phyloP scores from a whole-genome alignment of 2,329 filamentous ascomycete genomes.

The Fusarium chuoi region DNA sequence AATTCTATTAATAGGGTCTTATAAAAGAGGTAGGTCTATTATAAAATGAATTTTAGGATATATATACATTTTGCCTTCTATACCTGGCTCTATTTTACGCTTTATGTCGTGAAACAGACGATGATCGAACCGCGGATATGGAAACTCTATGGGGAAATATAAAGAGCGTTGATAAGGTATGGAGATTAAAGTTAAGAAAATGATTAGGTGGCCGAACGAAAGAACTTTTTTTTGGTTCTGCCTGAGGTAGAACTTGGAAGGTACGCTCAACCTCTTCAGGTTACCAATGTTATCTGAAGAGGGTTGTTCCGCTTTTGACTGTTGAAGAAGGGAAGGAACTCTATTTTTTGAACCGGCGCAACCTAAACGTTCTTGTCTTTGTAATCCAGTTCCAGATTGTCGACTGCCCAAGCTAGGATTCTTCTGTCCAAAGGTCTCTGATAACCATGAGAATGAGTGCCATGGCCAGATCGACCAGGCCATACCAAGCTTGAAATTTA shows the following conservation, averaged over 20 bases:
- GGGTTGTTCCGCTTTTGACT: slow-evolving; percentile 18
- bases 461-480: background rate
- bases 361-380: slow-evolving; percentile 4
- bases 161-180: background rate
- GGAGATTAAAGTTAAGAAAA: background rate
- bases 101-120: slow-evolving; percentile 2
- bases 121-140: background rate
- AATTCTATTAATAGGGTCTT: no score
- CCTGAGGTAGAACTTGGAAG: background rate
- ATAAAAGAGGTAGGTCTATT: no score
- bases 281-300: background rate
- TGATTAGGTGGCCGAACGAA: background rate
- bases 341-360: background rate
- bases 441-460: background rate
- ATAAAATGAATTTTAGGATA: no score
- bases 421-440: background rate
- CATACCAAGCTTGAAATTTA: background rate
- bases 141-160: background rate
- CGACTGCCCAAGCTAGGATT: background rate
- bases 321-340: background rate
- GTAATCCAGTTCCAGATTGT: background rate
- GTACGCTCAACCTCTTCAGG: slow-evolving; percentile 7
- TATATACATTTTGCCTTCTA: no score
- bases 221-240: background rate
- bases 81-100: background rate